Evolutionary conservation across 352 stramenopile species (phyloP), one percentile per base, ranked within the genome.

Genomic region (Pythium periplocum): DNA sequence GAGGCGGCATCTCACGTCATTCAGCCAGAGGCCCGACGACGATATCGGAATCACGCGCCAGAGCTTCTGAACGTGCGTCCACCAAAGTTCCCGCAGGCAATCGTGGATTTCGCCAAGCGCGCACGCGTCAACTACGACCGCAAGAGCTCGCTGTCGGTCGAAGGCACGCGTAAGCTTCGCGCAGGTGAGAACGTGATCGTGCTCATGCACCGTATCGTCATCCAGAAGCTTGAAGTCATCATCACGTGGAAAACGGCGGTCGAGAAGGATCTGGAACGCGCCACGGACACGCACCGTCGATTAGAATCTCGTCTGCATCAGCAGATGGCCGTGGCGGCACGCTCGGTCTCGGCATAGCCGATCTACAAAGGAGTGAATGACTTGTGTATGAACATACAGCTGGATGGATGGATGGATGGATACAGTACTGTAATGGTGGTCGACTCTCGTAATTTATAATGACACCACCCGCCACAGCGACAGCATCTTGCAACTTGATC

Each of bases 211-310:
- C 83, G 81, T 48, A 62, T 90, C n/a, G 83, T 76, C 53, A 75
- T 87, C 45, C 69, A 87, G 54, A 87, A 90, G 57, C 66, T 90
- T 33, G 79, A 93, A 38, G 38, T 85, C 35, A 59, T 93, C 10
- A 69, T 86, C 38, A 61, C 71, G 57, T 93, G 83, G 83, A 68
- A 73, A 47, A 51, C 51, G 8, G 67, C 71, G 1, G 76, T 93
- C 9, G 73, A 73, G 57, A 58, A 73, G 35, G 83, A 93, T 50
- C 75, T 78, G 33, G 55, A 67, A 33, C 62, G 69, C 40, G 81
- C 81, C 11, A 57, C 66, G 11, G 57, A 71, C 33, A 73, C 76
- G 10, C 76, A 86, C 55, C 65, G 57, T 38, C 59, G 66, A 17
- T 62, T 87, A 5, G 81, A 91, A 53, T 49, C 62, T 30, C 71